Evolutionary conservation across 768 basidiomycete genomes (phyloP).

Genomic region (Termitomyces sp.): DNA sequence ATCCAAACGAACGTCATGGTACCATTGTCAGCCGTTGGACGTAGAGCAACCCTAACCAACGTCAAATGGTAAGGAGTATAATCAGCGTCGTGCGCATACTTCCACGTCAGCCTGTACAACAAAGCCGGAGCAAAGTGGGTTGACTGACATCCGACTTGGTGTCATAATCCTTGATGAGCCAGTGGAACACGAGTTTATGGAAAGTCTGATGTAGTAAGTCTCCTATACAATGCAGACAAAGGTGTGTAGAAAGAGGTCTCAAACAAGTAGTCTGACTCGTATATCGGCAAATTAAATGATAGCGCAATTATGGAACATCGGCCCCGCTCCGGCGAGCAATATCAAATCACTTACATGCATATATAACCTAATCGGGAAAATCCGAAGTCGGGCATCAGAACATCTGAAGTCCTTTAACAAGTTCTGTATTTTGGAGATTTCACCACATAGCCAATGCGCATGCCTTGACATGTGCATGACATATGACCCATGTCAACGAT

Average conservation of each 20-base stretch:
- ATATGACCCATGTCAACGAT: background rate
- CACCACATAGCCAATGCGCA: background rate
- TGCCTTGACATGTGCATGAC: background rate
- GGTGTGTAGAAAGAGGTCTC: background rate
- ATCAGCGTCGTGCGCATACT: background rate
- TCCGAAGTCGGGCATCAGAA: background rate
- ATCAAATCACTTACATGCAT: no score
- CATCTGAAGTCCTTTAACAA: background rate
- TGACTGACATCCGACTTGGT: background rate
- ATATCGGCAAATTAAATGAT: background rate
- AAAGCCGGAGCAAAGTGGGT: background rate
- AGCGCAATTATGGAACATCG: no score
- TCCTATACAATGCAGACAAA: background rate
- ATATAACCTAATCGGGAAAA: background rate
- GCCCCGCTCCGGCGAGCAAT: background rate
- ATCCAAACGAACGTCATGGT: background rate
- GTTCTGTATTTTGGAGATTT: background rate
- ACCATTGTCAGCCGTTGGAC: background rate
- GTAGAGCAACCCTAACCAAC: background rate
- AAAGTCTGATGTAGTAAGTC: background rate
- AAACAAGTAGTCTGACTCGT: background rate
- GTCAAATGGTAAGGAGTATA: background rate
- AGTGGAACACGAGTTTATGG: background rate
- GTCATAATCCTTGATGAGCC: background rate
- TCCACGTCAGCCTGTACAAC: background rate